Evolutionary conservation across 1,284 basidiomycete species (phyloP).

Genomic region (Ceratorhiza oryzae-sativae): DNA sequence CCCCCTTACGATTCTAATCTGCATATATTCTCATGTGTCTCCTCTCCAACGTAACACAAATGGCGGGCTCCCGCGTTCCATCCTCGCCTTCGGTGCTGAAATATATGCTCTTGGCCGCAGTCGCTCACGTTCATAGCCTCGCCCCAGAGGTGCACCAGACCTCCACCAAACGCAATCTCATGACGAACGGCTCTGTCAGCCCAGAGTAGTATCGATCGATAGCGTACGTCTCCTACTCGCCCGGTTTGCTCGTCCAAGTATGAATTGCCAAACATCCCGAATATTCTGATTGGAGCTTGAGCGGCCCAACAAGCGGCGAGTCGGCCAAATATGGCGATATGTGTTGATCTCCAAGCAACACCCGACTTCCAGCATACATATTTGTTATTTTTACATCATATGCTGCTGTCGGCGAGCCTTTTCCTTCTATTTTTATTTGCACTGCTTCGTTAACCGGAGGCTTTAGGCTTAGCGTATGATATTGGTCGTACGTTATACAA

Average conservation of each 20-base stretch:
- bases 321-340: background rate
- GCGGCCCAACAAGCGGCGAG: too few relatives aligned
- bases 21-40: background rate
- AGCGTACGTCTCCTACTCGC: too few relatives aligned
- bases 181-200: background rate
- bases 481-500: too few relatives aligned
- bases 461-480: too few relatives aligned
- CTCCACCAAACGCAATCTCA: background rate
- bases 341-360: background rate
- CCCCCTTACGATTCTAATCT: constrained; percentile 22
- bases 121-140: background rate
- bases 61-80: background rate
- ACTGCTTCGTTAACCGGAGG: background rate
- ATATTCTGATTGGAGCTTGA: too few relatives aligned
- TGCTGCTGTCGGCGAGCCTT: background rate
- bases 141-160: background rate
- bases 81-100: constrained; percentile 7
- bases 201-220: too few relatives aligned
- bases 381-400: background rate
- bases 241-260: too few relatives aligned
- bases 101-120: constrained; percentile 25
- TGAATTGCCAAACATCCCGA: too few relatives aligned
- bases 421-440: background rate
- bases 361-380: background rate
- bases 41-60: constrained; percentile 6